These are phyloP conservation scores for Naematelia aurantialba DNA, from an alignment of 768 basidiomycete species.

Conservation along the genomic window DNA sequence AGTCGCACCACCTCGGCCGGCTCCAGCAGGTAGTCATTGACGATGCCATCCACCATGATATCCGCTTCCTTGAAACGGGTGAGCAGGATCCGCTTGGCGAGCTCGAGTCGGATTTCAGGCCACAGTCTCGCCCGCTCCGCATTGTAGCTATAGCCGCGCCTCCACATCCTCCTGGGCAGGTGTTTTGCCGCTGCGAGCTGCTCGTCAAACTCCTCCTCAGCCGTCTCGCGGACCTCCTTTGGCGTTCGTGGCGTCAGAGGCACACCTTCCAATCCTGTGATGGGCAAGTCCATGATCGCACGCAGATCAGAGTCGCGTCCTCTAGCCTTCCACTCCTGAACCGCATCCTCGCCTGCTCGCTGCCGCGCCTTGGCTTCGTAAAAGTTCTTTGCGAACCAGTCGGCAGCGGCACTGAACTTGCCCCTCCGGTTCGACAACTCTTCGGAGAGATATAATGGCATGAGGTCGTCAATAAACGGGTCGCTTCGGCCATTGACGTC, in stretches of 20 bases:
- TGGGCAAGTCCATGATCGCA: slow-evolving; percentile 15
- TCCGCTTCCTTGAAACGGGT: neutral
- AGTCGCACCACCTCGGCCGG: neutral
- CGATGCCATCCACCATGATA: slow-evolving; percentile 5
- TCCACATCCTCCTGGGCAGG: slow-evolving; percentile 30
- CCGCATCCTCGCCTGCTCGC: slow-evolving; percentile 17
- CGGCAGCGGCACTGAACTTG: slow-evolving; percentile 36
- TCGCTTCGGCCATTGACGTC: neutral
- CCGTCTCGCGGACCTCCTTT: slow-evolving; percentile 43
- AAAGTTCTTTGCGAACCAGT: slow-evolving; percentile 27
- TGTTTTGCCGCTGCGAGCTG: slow-evolving; percentile 16
- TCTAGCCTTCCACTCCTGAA: slow-evolving; percentile 35
- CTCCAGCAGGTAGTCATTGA: slow-evolving; percentile 1
- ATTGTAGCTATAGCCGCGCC: slow-evolving; percentile 1
- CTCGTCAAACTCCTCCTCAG: slow-evolving; percentile 32
- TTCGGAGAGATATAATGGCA: slow-evolving; percentile 47
- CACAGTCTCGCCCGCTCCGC: neutral
- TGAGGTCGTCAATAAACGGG: slow-evolving; percentile 29
- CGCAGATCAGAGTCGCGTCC: slow-evolving; percentile 36
- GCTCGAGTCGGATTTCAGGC: slow-evolving; percentile 16
- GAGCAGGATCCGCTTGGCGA: slow-evolving; percentile 6
- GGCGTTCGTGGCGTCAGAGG: slow-evolving; percentile 32
- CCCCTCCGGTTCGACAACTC: slow-evolving; percentile 47
- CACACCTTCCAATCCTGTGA: slow-evolving; percentile 36
- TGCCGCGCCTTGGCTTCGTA: slow-evolving; percentile 25